These are phyloP conservation scores for Metschnikowia picachoensis DNA, from an alignment of 805 yeast species.

Conservation along the genomic window DNA sequence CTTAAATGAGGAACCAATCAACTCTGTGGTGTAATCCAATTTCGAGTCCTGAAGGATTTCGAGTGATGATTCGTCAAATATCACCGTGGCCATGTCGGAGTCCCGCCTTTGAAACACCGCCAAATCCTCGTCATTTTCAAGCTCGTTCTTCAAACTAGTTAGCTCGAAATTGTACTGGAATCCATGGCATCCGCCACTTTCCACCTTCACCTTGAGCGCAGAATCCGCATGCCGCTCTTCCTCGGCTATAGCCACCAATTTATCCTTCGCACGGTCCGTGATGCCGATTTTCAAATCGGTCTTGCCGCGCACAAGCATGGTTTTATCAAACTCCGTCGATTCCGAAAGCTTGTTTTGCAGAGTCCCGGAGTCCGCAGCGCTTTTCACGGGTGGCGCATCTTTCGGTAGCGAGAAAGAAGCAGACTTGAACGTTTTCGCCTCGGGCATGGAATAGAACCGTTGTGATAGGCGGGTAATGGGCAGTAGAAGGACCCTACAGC, in stretches of 20 bases:
- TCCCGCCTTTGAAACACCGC: constrained; percentile 65
- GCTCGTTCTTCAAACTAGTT: constrained; percentile 39
- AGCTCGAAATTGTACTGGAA: constrained; percentile 82
- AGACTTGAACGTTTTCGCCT: constrained; percentile 22
- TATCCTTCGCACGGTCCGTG: constrained; percentile 45
- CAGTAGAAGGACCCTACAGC: background rate
- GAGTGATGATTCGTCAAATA: constrained; percentile 77
- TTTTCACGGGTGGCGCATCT: constrained; percentile 4
- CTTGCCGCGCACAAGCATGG: constrained; percentile 32
- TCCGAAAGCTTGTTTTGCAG: background rate
- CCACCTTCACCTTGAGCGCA: constrained; percentile 75
- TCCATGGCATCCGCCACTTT: constrained; percentile 98
- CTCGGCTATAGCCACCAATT: constrained; percentile 48
- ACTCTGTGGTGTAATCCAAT: constrained; percentile 83
- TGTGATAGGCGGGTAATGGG: background rate
- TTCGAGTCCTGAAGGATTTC: constrained; percentile 80
- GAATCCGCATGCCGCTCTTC: constrained; percentile 49
- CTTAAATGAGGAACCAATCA: constrained; percentile 92
- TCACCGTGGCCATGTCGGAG: constrained; percentile 48
- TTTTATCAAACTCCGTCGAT: constrained; percentile 23
- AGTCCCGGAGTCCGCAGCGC: background rate
- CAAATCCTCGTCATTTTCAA: constrained; percentile 27
- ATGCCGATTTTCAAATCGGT: constrained; percentile 43
- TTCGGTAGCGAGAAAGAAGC: constrained; percentile 30
- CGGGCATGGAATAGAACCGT: constrained; percentile 1